Percentiles rank a stretch among this genome's conserved stretches.
phyloP scores from a whole-genome alignment of 2,329 filamentous ascomycete genomes.

The Cercospora canescens region DNA sequence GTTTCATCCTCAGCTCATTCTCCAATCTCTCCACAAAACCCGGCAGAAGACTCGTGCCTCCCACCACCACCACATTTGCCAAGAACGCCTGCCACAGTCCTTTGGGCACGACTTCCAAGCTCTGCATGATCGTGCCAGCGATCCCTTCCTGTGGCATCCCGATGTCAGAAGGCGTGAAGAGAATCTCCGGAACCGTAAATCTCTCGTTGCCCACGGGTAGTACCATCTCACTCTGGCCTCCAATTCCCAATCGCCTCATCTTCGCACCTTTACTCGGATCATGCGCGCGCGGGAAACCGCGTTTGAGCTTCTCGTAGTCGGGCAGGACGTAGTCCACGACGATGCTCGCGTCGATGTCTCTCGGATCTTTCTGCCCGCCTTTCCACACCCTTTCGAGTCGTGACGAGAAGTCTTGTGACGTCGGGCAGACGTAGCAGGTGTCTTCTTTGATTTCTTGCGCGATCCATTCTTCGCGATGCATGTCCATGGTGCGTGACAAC shows the following conservation, averaged over 20 bases:
- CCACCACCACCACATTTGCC: slow-evolving; percentile 85
- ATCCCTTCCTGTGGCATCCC: slow-evolving; percentile 82
- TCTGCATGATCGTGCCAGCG: slow-evolving; percentile 78
- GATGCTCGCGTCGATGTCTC: slow-evolving; percentile 53
- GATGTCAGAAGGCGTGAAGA: slow-evolving; percentile 85
- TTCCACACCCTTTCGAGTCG: slow-evolving; percentile 88
- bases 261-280: slow-evolving; percentile 64
- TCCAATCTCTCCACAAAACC: slow-evolving; percentile 77
- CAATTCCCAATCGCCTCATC: slow-evolving; percentile 50
- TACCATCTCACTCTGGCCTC: slow-evolving; percentile 67
- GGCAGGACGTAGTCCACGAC: slow-evolving; percentile 91
- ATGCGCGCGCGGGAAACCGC: slow-evolving; percentile 75
- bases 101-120: slow-evolving; percentile 71
- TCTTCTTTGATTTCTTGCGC: slow-evolving; percentile 96
- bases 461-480: slow-evolving; percentile 89
- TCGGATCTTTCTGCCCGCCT: slow-evolving; percentile 62
- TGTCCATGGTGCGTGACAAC: slow-evolving; percentile 90
- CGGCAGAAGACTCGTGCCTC: slow-evolving; percentile 76
- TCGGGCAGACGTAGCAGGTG: slow-evolving; percentile 67
- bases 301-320: slow-evolving; percentile 65
- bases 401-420: slow-evolving; percentile 54
- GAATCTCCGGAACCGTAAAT: slow-evolving; percentile 83
- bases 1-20: slow-evolving; percentile 31
- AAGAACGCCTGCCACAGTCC: slow-evolving; percentile 81
- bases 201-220: slow-evolving; percentile 88